These are phyloP conservation scores for Calocybe gangraenosa DNA, from an alignment of 768 basidiomycete species.

Conservation along the genomic window DNA sequence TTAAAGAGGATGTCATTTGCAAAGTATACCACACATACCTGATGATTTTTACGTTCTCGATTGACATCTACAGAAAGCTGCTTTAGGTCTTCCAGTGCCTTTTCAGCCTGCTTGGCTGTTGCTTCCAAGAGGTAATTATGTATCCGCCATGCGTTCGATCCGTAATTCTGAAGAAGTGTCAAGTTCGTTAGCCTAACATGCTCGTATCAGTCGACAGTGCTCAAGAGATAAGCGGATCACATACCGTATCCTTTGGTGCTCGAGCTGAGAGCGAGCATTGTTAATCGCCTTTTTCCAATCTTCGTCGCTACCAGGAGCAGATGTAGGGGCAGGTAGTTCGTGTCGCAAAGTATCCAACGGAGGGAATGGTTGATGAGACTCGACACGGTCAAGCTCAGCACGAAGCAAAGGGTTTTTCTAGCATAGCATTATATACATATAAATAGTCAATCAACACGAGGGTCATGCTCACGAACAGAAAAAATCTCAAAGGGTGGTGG, in stretches of 20 bases:
- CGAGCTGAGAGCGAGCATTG: slow-evolving; percentile 79
- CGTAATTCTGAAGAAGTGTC: slow-evolving; percentile 79
- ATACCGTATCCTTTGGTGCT: slow-evolving; percentile 80
- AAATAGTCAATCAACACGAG: not conserved
- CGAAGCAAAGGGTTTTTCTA: slow-evolving; percentile 69
- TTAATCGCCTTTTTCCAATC: slow-evolving; percentile 73
- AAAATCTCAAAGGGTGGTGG: slow-evolving; percentile 66
- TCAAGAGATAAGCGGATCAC: slow-evolving; percentile 10
- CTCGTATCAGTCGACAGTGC: slow-evolving; percentile 1
- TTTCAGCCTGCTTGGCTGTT: slow-evolving; percentile 68
- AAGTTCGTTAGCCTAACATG: slow-evolving; percentile 72
- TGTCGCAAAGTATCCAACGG: slow-evolving; percentile 71
- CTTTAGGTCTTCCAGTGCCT: slow-evolving; percentile 70
- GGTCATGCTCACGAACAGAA: slow-evolving; percentile 51
- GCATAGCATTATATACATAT: slow-evolving; percentile 4
- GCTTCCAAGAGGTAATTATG: slow-evolving; percentile 86
- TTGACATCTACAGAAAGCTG: slow-evolving; percentile 83
- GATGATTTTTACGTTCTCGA: slow-evolving; percentile 80
- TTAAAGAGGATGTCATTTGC: not conserved
- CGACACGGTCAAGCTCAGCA: slow-evolving; percentile 74
- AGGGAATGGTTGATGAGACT: slow-evolving; percentile 58
- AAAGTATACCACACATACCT: slow-evolving; percentile 41
- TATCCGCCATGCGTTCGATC: slow-evolving; percentile 87
- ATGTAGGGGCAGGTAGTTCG: slow-evolving; percentile 64
- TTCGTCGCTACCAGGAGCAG: slow-evolving; percentile 60